Evolutionary conservation across 257 asterid species (phyloP).

Genomic region (Capsicum baccatum): DNA sequence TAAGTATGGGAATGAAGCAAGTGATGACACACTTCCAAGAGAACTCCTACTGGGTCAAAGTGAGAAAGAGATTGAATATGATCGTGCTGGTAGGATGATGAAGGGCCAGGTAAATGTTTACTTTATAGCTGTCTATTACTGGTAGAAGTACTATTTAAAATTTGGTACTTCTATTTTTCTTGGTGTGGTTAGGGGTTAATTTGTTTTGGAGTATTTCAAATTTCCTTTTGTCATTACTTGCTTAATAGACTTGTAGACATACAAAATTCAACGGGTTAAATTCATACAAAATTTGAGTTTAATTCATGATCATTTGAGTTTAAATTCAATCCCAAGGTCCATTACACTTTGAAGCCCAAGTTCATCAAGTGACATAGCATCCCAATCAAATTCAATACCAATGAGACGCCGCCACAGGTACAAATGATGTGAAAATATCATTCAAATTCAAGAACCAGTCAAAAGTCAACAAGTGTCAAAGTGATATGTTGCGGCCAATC

Average conservation of each 20-base stretch:
- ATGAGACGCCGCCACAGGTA: no score
- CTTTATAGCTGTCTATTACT: background rate
- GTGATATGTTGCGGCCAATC: no score
- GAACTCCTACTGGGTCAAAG: slow-evolving; percentile 95
- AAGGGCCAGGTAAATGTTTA: slow-evolving; percentile 82
- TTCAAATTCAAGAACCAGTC: no score
- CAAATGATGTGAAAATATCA: no score
- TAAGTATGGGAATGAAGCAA: slow-evolving; percentile 94
- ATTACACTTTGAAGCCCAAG: no score
- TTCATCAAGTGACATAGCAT: no score
- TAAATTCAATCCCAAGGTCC: no score
- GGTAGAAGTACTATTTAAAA: background rate
- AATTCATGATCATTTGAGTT: no score
- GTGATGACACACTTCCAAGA: slow-evolving; percentile 77
- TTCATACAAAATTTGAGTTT: no score
- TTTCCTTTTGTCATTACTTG: background rate
- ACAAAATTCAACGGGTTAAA: no score
- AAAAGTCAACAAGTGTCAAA: no score
- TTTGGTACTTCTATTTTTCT: background rate
- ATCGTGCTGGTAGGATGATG: slow-evolving; percentile 89
- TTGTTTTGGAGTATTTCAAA: background rate
- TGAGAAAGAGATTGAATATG: slow-evolving; percentile 88
- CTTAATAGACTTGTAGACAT: background rate
- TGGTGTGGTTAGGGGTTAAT: background rate
- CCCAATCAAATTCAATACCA: no score